Base-by-base conservation (phyloP, 176 grass and related monocot genomes). In the Secale cereale region DNA sequence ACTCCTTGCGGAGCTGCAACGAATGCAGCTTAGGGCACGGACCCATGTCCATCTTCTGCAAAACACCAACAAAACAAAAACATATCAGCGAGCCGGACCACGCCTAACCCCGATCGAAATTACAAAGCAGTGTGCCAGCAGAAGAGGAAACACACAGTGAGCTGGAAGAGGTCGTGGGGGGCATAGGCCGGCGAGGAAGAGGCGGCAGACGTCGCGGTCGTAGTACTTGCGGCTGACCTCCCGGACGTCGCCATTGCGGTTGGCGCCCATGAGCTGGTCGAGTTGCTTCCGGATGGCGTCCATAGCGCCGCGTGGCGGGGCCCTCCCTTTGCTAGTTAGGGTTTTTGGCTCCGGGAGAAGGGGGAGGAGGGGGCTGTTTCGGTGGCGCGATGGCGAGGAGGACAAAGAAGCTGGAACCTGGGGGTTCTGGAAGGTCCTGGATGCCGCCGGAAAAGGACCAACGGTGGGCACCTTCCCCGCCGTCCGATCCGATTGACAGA, bases 161-260 rank as follows among this genome's bases (percentile, higher is more conserved):
- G 97, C 84, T 98, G 93, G 89, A 98, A 98, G 81, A 98, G 96
- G 86, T 98, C 93, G 81, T 98, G 97, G 65, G 93, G 93, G 91
- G 73, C 97, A 98, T 43, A 99, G 93, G 15, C 90, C 93, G 39
- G 86, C 79, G 77, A 99, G 88, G 91, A 86, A 99, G 80, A 95
- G 97, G 73, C 91, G 97, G 83, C 97, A 96, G 86, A 95, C 93
- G 63, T 99, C 93, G 78, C 93, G 93, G 78, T 96, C 91, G 36
- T 91, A 89, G 91, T 86, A 92, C 93, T 96, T 92, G 81, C 92
- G 93, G 81, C 92, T 94, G 67, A 99, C 93, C 87, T 95, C 93
- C 77, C 84, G 86, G 40, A 76, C 89, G 79, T 98, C 91, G 22
- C 97, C 97, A 80, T 98, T 96, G 79, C 97, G 65, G 82, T 96